phyloP scores from a whole-genome alignment of 1,284 basidiomycete species.

The Golubevia sp. region DNA sequence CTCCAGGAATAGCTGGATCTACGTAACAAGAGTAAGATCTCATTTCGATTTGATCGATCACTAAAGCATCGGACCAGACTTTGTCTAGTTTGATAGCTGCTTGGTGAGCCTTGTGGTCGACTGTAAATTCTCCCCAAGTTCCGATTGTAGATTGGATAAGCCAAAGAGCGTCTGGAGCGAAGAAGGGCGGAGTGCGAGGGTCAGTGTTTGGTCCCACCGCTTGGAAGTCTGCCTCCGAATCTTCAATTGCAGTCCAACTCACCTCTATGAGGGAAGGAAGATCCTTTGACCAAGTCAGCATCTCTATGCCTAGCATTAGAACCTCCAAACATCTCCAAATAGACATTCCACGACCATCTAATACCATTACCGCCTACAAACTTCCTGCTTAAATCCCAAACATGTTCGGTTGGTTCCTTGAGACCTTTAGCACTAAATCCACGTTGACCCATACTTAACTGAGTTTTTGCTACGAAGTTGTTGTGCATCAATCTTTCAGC shows the following conservation, averaged over 20 bases:
- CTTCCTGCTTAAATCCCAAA: conserved; percentile 25
- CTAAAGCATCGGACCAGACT: conserved; percentile 17
- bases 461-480: conserved; percentile 45
- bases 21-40: conserved; percentile 41
- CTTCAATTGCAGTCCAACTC: too few species aligned
- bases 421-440: conserved; percentile 4
- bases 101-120: conserved; percentile 6
- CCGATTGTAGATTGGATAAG: conserved; percentile 42
- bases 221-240: too few species aligned
- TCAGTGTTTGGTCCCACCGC: too few species aligned
- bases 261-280: conserved; percentile 30
- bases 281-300: conserved; percentile 8
- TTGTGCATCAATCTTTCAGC: conserved; percentile 37
- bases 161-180: conserved; percentile 32
- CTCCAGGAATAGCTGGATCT: conserved; percentile 25
- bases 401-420: conserved; percentile 15
- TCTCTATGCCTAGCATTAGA: conserved; percentile 4
- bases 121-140: conserved; percentile 9
- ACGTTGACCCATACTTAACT: conserved; percentile 19
- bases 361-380: conserved; percentile 14
- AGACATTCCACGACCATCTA: conserved; percentile 44
- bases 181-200: neutral
- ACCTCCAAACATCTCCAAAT: conserved; percentile 50
- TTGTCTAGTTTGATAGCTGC: conserved; percentile 18
- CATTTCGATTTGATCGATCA: conserved; percentile 12